phyloP scores from a whole-genome alignment of 371 early-diverging fungal species.

The Mortierella sp. region DNA sequence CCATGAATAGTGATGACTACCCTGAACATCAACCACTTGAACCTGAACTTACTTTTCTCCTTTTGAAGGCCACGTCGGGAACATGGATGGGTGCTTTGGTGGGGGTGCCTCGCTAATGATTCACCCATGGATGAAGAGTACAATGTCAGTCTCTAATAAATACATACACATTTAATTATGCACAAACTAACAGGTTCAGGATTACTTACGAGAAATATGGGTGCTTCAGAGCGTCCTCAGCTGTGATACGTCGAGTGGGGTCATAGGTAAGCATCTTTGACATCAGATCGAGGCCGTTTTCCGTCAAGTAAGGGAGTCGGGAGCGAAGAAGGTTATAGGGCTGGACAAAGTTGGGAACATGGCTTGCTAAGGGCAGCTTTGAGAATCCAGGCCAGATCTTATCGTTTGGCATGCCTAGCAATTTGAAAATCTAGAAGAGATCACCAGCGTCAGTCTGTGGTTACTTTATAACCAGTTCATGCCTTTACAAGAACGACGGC shows the following conservation, averaged over 20 bases:
- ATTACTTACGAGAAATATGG: slow-evolving; percentile 83
- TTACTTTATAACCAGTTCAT: not conserved
- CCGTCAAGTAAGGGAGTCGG: slow-evolving; percentile 80
- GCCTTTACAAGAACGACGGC: not conserved
- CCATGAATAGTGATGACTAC: no score
- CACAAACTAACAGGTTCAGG: no score
- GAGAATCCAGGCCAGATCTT: slow-evolving; percentile 83
- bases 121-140: not conserved
- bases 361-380: slow-evolving; percentile 77
- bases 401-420: slow-evolving; percentile 80
- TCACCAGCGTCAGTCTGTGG: not conserved
- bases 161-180: not conserved
- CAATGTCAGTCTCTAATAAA: not conserved
- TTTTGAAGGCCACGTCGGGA: slow-evolving; percentile 96
- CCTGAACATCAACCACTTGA: not conserved
- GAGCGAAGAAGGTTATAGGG: slow-evolving; percentile 71
- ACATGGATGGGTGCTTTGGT: slow-evolving; percentile 93
- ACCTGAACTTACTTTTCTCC: slow-evolving; percentile 61
- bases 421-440: slow-evolving; percentile 71
- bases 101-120: slow-evolving; percentile 80
- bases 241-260: slow-evolving; percentile 90
- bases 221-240: slow-evolving; percentile 86
- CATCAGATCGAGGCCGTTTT: slow-evolving; percentile 86
- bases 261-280: slow-evolving; percentile 88
- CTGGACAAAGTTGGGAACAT: slow-evolving; percentile 75